These are phyloP conservation scores for Cordia subcordata DNA, from an alignment of 257 asterid species.

Conservation along the genomic window DNA sequence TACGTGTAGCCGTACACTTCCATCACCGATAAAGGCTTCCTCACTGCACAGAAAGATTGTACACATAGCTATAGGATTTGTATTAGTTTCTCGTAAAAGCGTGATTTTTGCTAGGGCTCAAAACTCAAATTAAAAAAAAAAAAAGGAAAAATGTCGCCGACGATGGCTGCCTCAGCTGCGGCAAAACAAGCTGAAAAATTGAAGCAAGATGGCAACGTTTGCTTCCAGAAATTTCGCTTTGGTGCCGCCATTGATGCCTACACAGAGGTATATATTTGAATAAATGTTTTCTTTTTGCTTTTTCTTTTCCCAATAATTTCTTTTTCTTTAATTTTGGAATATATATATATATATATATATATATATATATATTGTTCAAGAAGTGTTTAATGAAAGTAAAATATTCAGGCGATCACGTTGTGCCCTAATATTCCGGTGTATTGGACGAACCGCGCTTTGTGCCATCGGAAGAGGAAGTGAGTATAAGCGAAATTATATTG, in stretches of 20 bases:
- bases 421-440: constrained; percentile 89
- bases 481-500: constrained; percentile 23
- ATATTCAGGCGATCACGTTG: constrained; percentile 67
- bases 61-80: neutral
- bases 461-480: constrained; percentile 77
- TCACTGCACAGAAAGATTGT: neutral
- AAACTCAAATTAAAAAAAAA: too few relatives aligned
- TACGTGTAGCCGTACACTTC: neutral
- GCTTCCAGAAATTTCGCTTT: constrained; percentile 54
- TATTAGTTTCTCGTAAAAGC: too few relatives aligned
- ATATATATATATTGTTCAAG: too few relatives aligned
- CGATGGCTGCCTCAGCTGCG: constrained; percentile 27
- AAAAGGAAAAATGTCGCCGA: constrained; percentile 48
- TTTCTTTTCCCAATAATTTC: too few relatives aligned
- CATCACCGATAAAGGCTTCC: neutral
- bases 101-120: neutral
- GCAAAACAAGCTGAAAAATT: constrained; percentile 79
- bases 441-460: constrained; percentile 93
- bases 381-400: neutral
- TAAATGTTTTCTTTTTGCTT: too few relatives aligned
- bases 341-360: neutral
- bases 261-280: constrained; percentile 55
- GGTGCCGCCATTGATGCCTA: constrained; percentile 96
- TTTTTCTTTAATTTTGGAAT: neutral
- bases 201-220: constrained; percentile 61